Base-by-base conservation (phyloP, 2,329 filamentous ascomycete genomes). In the Elsinoe perseae region DNA sequence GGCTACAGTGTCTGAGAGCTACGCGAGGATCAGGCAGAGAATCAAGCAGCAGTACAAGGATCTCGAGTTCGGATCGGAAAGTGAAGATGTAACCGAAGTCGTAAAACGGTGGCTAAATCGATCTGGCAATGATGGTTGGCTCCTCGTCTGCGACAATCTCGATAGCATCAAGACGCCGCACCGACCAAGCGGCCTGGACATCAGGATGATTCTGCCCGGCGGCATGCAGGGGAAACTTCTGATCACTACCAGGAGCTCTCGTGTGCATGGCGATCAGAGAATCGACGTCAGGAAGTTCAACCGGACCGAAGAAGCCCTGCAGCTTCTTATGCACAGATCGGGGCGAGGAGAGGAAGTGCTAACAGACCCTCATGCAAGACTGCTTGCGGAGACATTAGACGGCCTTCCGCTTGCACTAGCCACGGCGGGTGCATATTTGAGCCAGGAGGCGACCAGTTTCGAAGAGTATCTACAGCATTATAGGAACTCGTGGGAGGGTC, bases 61-160 rank as follows among this genome's bases (percentile, higher is more conserved):
- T n/a, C 7, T 23, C 7, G 10, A 23, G 8, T 21, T 46, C 7
- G 42, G 42, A 6, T 3, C 3, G 3, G 20, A 46, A 10, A n/a
- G 36, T 12, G 6, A 16, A 3, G 43, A 48, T 16, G 21, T 25
- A 8, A 10, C 25, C 2, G 23, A 30, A 2, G n/a, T 8, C n/a
- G 27, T 65, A 54, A 59, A 70, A 54, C 58, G 57, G 40, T 69
- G 66, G 66, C 60, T 69, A n/a, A 59, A 59, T 40, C 50, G 43
- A 32, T 53, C 54, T 14, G 59, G 63, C 2, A 70, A 71, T 54
- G 54, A 20, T 20, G 28, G 62, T 44, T 72, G 66, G 69, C 61
- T 72, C n/a, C 58, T 72, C 38, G 58, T 71, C 20, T 62, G 68
- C 28, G 69, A 72, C 62, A 70, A 71, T 55, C 61, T 69, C 48